Evolutionary conservation across 495 filamentous ascomycete genomes (phyloP).

Genomic region (Geoglossum glabrum): DNA sequence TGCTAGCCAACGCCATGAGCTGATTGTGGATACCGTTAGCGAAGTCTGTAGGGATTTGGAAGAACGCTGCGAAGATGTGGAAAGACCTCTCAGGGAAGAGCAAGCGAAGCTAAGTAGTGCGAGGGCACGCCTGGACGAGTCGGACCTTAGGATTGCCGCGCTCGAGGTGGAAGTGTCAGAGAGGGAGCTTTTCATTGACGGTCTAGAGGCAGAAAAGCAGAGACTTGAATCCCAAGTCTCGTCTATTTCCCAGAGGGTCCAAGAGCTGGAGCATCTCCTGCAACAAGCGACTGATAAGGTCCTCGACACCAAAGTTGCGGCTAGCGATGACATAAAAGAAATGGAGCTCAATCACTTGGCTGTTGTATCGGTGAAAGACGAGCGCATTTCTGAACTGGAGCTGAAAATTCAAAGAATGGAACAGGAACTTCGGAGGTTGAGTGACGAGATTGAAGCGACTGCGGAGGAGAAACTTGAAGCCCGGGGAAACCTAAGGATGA

Average conservation of each 20-base stretch:
- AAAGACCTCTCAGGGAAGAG: constrained; percentile 26
- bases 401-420: not conserved
- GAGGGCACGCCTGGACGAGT: constrained; percentile 9
- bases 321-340: not conserved
- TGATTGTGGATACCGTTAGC: constrained; percentile 26
- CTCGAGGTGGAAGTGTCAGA: not conserved
- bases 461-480: not conserved
- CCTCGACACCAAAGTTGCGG: not conserved
- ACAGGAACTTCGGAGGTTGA: not conserved
- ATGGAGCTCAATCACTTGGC: constrained; percentile 1
- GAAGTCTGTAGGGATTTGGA: constrained; percentile 35
- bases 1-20: constrained; percentile 19
- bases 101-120: constrained; percentile 24
- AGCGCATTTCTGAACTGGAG: not conserved
- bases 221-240: not conserved
- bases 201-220: not conserved
- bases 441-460: not conserved
- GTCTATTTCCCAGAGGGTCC: not conserved
- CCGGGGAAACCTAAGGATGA: not conserved
- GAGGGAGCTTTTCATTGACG: not conserved
- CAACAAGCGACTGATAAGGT: not conserved
- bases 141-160: not conserved
- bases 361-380: not conserved
- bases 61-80: constrained; percentile 27
- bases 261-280: not conserved